Conservation (phyloP, 352 stramenopile genomes). For the Pythium apleroticum region DNA sequence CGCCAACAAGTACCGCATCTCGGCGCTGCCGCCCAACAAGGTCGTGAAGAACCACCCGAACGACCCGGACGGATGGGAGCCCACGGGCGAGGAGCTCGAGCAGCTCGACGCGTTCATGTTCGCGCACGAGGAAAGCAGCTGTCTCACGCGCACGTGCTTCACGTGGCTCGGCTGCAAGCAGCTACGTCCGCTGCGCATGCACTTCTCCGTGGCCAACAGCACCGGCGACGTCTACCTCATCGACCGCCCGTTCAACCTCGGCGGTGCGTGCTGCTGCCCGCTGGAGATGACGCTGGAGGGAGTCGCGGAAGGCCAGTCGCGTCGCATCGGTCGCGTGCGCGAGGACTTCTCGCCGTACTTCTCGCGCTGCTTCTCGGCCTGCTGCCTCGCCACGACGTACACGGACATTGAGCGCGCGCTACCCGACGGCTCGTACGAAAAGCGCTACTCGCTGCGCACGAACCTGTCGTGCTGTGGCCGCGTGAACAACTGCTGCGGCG, state of each 20-base stretch:
- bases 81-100: conserved; percentile 42
- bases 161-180: conserved; percentile 39
- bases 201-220: conserved; percentile 40
- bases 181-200: conserved; percentile 45
- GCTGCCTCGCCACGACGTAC: conserved; percentile 63
- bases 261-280: conserved; percentile 38
- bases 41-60: conserved; percentile 48
- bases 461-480: conserved; percentile 59
- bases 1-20: conserved; percentile 63
- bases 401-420: conserved; percentile 56
- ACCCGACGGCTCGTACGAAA: conserved; percentile 54
- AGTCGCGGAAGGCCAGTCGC: conserved; percentile 20
- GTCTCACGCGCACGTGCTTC: conserved; percentile 33
- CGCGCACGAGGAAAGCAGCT: conserved; percentile 43
- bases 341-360: conserved; percentile 63
- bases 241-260: conserved; percentile 38
- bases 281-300: conserved; percentile 47
- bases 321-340: conserved; percentile 43
- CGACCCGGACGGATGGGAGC: conserved; percentile 49
- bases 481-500: conserved; percentile 72
- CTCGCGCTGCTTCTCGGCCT: conserved; percentile 35
- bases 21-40: conserved; percentile 43
- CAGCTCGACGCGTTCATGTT: conserved; percentile 49
- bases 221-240: conserved; percentile 53
- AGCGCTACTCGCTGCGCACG: conserved; percentile 47